Evolutionary conservation across 2,329 filamentous ascomycete species (phyloP), one percentile per base, ranked within the genome.

Genomic region (Trichophyton schoenleinii): DNA sequence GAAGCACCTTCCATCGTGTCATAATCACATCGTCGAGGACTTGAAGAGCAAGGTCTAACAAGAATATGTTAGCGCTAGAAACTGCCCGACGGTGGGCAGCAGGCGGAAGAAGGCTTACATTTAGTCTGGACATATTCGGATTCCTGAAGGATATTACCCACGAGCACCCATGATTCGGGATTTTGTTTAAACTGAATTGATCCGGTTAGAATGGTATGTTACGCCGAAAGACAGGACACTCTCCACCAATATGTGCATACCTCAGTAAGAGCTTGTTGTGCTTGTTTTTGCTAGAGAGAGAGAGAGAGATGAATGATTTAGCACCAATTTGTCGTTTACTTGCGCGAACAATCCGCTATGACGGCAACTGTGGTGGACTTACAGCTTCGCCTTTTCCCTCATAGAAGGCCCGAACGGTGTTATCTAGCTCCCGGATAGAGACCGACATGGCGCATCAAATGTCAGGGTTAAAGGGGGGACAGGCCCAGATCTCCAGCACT

Each of bases 1-100:
- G 94, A 65, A 99, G 79, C 63, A 97, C 91, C 80, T 96, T 99
- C 95, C 94, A 99, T 80, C 94, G 87, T 67, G 94, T 99, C 85
- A 92, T 89, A 74, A 99, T 97, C 67, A 99, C 92, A 83, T 90
- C 91, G 79, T 99, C 94, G 66, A 99, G 85, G 67, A 99, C 91
- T 78, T 99, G 94, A 67, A 99, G 81, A 60, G 91, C 94, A 70
- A 99, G 81, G 75, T 95, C 90, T 95, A 69, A 53, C 61, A 62
- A 58, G 66, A 7, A 28, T 58, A 15, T 25, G 7, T 58, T 36
- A 55, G 66, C 64, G 67, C 63, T 63, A 66, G 68, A 62, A 68
- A 60, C 61, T 31, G 5, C 18, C 46, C 15, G 31, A 62, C 1
- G 41, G 28, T 8, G 41, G 28, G 22, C 41, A 59, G 18, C 41